Evolutionary conservation across 2,329 filamentous ascomycete genomes (phyloP).

Genomic region (Exophiala phaeomuriformis): DNA sequence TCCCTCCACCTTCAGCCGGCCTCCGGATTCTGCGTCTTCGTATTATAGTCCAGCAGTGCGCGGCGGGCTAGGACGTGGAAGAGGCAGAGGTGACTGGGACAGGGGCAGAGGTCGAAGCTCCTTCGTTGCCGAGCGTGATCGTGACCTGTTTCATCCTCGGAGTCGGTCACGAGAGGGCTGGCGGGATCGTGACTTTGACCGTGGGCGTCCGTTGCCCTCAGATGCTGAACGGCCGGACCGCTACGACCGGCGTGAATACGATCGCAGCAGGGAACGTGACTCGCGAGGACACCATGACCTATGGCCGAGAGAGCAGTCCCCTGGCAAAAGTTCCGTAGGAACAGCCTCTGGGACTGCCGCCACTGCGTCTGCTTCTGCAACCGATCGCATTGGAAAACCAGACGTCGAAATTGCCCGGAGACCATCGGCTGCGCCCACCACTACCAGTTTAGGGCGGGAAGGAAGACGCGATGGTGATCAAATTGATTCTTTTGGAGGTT

Average conservation of each 20-base stretch:
- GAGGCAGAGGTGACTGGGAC: slow-evolving; percentile 35
- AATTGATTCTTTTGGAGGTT: slow-evolving; percentile 24
- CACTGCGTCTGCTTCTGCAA: slow-evolving; percentile 10
- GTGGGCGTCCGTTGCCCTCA: slow-evolving; percentile 32
- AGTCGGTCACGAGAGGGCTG: slow-evolving; percentile 41
- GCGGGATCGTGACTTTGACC: slow-evolving; percentile 39
- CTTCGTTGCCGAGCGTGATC: slow-evolving; percentile 39
- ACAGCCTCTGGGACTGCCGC: slow-evolving; percentile 9
- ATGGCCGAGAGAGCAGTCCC: slow-evolving; percentile 37
- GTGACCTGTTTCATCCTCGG: slow-evolving; percentile 38
- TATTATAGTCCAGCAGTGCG: slow-evolving; percentile 32
- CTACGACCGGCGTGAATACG: slow-evolving; percentile 32
- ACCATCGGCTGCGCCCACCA: slow-evolving; percentile 14
- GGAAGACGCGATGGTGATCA: slow-evolving; percentile 23
- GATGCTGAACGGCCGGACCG: slow-evolving; percentile 28
- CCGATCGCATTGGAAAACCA: slow-evolving; percentile 16
- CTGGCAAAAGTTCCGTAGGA: slow-evolving; percentile 26
- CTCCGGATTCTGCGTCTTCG: slow-evolving; percentile 34
- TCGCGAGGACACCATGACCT: slow-evolving; percentile 26
- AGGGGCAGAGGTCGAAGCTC: slow-evolving; percentile 33
- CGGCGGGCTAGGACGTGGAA: slow-evolving; percentile 36
- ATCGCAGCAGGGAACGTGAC: slow-evolving; percentile 33
- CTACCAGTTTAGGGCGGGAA: slow-evolving; percentile 14
- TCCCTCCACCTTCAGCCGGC: slow-evolving; percentile 33
- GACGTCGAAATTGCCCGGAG: slow-evolving; percentile 19